phyloP scores from a whole-genome alignment of 345 rosid species.

The Citrus inodora region DNA sequence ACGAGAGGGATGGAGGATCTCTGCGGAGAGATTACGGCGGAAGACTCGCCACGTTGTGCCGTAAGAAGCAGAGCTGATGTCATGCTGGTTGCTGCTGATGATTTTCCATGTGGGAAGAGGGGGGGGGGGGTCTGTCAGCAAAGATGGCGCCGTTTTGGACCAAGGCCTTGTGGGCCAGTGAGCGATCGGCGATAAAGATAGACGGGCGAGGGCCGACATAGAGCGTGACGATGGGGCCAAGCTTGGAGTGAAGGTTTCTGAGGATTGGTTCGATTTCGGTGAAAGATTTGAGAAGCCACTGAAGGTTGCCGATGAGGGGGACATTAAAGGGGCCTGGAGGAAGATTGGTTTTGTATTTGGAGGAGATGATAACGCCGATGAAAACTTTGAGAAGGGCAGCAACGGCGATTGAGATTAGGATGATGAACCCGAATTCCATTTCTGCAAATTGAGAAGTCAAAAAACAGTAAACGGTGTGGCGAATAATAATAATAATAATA shows the following conservation, averaged over 20 bases:
- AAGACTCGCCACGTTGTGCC: background rate
- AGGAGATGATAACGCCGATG: background rate
- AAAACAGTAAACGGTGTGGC: too few species aligned
- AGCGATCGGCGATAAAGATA: constrained; percentile 16
- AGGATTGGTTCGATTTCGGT: background rate
- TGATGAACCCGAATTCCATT: constrained; percentile 1
- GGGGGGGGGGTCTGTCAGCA: constrained; percentile 10
- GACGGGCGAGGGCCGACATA: constrained; percentile 3
- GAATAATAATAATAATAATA: too few species aligned
- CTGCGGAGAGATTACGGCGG: constrained; percentile 19
- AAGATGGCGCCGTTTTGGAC: constrained; percentile 16
- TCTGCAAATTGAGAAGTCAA: background rate
- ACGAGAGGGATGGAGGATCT: constrained; percentile 16
- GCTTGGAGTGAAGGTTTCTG: constrained; percentile 5
- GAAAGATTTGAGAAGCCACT: background rate
- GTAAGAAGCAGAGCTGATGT: constrained; percentile 6
- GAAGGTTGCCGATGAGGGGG: constrained; percentile 11
- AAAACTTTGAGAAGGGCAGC: background rate
- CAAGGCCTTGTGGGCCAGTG: constrained; percentile 15
- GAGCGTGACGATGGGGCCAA: constrained; percentile 14
- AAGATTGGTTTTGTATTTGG: background rate
- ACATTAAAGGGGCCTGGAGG: constrained; percentile 8
- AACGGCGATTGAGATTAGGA: background rate
- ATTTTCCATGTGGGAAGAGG: background rate
- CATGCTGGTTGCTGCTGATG: background rate